Evolutionary conservation across 2,329 filamentous ascomycete species (phyloP).

Genomic region (Huntiella abstrusa): DNA sequence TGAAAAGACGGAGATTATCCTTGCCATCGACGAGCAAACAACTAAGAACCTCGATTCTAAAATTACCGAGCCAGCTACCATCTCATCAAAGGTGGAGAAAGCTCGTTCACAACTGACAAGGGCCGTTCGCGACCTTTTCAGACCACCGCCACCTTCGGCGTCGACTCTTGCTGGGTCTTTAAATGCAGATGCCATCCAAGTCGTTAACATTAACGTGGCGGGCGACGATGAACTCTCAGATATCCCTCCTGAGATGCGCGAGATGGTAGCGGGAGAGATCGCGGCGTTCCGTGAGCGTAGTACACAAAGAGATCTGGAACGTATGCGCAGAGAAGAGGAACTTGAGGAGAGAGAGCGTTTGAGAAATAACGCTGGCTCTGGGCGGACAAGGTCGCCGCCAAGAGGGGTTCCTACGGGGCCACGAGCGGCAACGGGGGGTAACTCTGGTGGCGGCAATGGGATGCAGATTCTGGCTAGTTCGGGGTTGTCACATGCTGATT

Average conservation of each 20-base stretch:
- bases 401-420: conserved; percentile 66
- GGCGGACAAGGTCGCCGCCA: conserved; percentile 1
- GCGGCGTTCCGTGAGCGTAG: conserved; percentile 85
- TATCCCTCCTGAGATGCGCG: conserved; percentile 89
- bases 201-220: conserved; percentile 73
- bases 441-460: conserved; percentile 13
- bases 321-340: conserved; percentile 75
- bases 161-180: conserved; percentile 40
- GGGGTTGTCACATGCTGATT: conserved; percentile 29
- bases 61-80: conserved; percentile 11
- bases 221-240: conserved; percentile 88
- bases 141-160: conserved; percentile 33
- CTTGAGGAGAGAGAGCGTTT: conserved; percentile 71
- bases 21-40: conserved; percentile 67
- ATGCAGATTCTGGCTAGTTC: conserved; percentile 52
- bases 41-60: conserved; percentile 72
- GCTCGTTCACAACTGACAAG: conserved; percentile 49
- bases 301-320: conserved; percentile 72
- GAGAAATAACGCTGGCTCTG: conserved; percentile 33
- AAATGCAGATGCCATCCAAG: conserved; percentile 48
- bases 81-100: conserved; percentile 47
- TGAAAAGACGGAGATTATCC: conserved; percentile 51
- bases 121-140: conserved; percentile 52
- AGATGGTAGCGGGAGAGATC: conserved; percentile 86
- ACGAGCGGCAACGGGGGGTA: conserved; percentile 43